Conservation (phyloP, 2,329 filamentous ascomycete species). For the Sclerotinia glacialis region DNA sequence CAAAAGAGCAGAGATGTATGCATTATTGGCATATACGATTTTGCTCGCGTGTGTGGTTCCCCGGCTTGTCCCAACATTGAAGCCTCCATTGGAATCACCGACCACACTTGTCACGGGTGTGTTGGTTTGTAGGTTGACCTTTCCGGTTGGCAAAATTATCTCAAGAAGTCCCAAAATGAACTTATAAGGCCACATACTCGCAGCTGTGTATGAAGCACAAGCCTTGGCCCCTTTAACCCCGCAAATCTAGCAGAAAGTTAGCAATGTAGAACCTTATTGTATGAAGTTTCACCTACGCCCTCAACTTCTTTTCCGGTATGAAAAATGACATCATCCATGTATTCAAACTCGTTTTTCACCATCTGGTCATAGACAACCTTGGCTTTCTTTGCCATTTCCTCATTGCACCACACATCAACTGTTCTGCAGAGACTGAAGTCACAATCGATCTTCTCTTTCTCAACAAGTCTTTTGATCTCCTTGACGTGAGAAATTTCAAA, state of each 20-base stretch:
- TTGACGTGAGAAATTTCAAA: conserved; percentile 44
- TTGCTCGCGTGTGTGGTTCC: conserved; percentile 53
- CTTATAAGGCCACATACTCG: conserved; percentile 56
- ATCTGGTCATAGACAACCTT: conserved; percentile 19
- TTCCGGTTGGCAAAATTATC: conserved; percentile 44
- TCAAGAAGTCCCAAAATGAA: conserved; percentile 53
- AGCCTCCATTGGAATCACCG: conserved; percentile 35
- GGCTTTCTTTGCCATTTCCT: background rate
- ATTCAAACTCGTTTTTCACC: conserved; percentile 10
- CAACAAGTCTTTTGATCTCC: conserved; percentile 41
- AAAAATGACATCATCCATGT: conserved; percentile 21
- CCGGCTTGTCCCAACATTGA: conserved; percentile 51
- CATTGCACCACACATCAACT: conserved; percentile 19
- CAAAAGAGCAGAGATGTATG: conserved; percentile 60
- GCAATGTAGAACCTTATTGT: background rate
- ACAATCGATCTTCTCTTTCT: conserved; percentile 44
- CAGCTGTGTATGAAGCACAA: conserved; percentile 30
- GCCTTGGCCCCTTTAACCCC: conserved; percentile 33
- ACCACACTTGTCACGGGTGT: conserved; percentile 44
- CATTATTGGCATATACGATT: conserved; percentile 65
- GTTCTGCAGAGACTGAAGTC: conserved; percentile 42
- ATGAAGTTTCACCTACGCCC: background rate
- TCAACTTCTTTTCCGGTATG: conserved; percentile 12
- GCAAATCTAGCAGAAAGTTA: conserved; percentile 22
- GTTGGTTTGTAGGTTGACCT: conserved; percentile 52